phyloP scores from a whole-genome alignment of 192 early-diverging fungal species.

The Podila verticillata region DNA sequence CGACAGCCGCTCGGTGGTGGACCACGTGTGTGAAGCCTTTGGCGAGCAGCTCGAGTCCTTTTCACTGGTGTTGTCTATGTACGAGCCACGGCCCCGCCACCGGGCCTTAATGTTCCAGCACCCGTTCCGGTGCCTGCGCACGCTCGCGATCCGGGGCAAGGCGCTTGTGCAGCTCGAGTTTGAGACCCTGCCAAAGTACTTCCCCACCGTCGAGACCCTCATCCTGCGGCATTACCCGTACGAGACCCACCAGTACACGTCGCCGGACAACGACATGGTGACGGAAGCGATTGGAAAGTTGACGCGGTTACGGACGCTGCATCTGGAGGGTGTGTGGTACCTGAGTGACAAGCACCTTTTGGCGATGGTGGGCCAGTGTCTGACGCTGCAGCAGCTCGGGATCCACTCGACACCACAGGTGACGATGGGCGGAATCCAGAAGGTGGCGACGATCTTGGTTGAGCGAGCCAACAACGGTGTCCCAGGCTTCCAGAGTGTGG shows the following conservation, averaged over 20 bases:
- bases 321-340: slow-evolving; percentile 17
- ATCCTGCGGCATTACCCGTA: not conserved
- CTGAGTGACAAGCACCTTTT: slow-evolving; percentile 1
- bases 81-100: not conserved
- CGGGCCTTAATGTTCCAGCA: not conserved
- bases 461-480: slow-evolving; percentile 15
- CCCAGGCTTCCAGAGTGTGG: slow-evolving; percentile 10
- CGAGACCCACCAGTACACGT: not conserved
- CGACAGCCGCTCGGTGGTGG: not conserved
- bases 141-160: not conserved
- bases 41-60: not conserved
- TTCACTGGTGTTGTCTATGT: not conserved
- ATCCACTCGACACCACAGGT: slow-evolving; percentile 5
- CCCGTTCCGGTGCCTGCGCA: not conserved
- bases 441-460: slow-evolving; percentile 10
- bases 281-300: slow-evolving; percentile 1
- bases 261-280: not conserved
- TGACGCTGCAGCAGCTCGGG: slow-evolving; percentile 5
- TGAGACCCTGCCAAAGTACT: not conserved
- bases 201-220: not conserved
- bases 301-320: not conserved
- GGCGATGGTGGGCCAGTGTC: not conserved
- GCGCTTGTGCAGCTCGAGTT: not conserved
- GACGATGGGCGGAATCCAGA: slow-evolving; percentile 8
- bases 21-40: not conserved